Conservation (phyloP, 257 asterid species). For the Rubia yunnanensis region DNA sequence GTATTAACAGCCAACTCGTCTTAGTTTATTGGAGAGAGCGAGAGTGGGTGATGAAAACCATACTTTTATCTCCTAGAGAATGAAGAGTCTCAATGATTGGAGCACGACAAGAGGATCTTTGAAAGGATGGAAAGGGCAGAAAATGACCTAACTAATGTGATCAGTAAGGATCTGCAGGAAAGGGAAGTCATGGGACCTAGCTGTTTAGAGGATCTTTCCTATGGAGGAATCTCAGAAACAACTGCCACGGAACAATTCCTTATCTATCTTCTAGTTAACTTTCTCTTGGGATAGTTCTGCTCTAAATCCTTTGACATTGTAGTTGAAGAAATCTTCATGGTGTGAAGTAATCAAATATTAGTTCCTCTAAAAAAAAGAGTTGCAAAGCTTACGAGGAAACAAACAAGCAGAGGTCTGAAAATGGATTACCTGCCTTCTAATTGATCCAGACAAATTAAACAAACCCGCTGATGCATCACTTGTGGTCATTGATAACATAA, state of each 20-base stretch:
- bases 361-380: background rate
- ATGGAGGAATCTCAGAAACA: background rate
- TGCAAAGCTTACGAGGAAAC: background rate
- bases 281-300: too few species aligned
- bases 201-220: background rate
- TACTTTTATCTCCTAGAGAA: background rate
- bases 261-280: too few species aligned
- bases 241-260: background rate
- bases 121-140: background rate
- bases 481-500: constrained; percentile 92
- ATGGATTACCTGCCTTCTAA: constrained; percentile 81
- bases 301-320: background rate
- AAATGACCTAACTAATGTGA: background rate
- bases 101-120: background rate
- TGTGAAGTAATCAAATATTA: background rate
- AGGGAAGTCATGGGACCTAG: background rate
- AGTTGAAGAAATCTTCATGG: background rate
- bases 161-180: too few species aligned
- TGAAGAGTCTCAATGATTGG: background rate
- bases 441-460: constrained; percentile 91
- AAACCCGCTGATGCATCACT: constrained; percentile 73
- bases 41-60: background rate
- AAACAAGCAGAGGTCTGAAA: background rate
- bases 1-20: too few species aligned
- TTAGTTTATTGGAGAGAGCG: background rate